These are phyloP conservation scores for Aschersonia sp. DNA, from an alignment of 2,329 filamentous ascomycete species.

Conservation along the genomic window DNA sequence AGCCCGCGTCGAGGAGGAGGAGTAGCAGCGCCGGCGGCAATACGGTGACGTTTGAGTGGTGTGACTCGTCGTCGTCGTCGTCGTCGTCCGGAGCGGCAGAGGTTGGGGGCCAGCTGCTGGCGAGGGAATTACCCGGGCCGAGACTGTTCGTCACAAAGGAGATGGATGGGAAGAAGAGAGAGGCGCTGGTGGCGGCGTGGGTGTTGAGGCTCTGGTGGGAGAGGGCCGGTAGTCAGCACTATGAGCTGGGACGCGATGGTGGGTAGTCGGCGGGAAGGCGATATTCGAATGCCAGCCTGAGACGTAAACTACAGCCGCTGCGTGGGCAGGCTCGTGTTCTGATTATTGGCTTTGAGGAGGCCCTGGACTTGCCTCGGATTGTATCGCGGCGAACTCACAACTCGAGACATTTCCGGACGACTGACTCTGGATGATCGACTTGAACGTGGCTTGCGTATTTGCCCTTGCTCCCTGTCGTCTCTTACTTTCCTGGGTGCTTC, in stretches of 20 bases:
- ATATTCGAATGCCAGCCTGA: background rate
- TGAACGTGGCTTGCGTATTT: background rate
- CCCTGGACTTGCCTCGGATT: too few relatives aligned
- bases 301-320: background rate
- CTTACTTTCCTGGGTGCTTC: background rate
- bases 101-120: slow-evolving; percentile 7
- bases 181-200: slow-evolving; percentile 21
- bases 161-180: slow-evolving; percentile 13
- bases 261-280: background rate
- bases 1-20: background rate
- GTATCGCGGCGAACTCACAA: too few relatives aligned
- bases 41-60: slow-evolving; percentile 18
- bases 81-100: background rate
- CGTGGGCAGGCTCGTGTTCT: too few relatives aligned
- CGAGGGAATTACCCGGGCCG: slow-evolving; percentile 5
- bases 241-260: background rate
- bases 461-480: background rate
- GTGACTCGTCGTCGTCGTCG: background rate
- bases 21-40: background rate
- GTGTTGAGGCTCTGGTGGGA: slow-evolving; percentile 19
- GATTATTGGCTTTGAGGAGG: too few relatives aligned
- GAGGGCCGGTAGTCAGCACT: slow-evolving; percentile 7
- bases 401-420: too few relatives aligned
- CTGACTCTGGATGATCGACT: background rate
- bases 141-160: slow-evolving; percentile 16